Percentiles rank a stretch among this genome's conserved stretches.
These are phyloP conservation scores for Solanum gracilifrons DNA, from an alignment of 257 asterid species.

Conservation along the genomic window DNA sequence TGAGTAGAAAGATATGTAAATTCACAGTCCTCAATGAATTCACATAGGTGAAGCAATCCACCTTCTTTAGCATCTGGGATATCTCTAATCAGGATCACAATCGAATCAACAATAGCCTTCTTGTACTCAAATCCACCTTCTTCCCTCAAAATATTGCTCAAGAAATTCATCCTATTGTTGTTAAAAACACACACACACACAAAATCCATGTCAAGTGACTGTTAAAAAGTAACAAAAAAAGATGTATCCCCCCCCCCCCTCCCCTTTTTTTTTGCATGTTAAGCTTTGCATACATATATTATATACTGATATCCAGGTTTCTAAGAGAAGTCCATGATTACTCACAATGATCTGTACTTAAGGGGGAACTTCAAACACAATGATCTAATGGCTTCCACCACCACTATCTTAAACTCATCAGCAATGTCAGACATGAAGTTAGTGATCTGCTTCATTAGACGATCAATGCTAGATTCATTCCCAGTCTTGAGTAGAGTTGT, in stretches of 20 bases:
- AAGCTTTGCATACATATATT: conserved; percentile 1
- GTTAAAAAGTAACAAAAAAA: neutral
- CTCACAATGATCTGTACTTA: conserved; percentile 90
- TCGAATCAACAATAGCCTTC: conserved; percentile 90
- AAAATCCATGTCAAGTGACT: neutral
- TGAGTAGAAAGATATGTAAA: conserved; percentile 95
- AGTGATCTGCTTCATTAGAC: conserved; percentile 90
- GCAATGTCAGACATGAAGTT: conserved; percentile 96
- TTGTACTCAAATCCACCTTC: conserved; percentile 97
- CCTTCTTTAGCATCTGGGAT: conserved; percentile 95
- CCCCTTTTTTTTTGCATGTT: neutral
- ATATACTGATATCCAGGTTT: neutral
- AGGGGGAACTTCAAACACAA: conserved; percentile 91
- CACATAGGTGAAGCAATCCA: conserved; percentile 88
- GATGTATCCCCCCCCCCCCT: neutral
- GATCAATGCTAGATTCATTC: conserved; percentile 88
- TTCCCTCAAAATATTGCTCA: conserved; percentile 91
- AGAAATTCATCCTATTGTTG: conserved; percentile 70
- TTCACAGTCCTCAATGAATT: conserved; percentile 96
- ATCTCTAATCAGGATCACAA: conserved; percentile 89
- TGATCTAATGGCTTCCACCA: conserved; percentile 91
- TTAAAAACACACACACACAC: neutral
- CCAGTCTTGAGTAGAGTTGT: conserved; percentile 93
- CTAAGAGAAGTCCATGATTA: conserved; percentile 7
- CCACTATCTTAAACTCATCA: conserved; percentile 94